Conservation (phyloP, 768 basidiomycete species). For the Auricularia sp. region DNA sequence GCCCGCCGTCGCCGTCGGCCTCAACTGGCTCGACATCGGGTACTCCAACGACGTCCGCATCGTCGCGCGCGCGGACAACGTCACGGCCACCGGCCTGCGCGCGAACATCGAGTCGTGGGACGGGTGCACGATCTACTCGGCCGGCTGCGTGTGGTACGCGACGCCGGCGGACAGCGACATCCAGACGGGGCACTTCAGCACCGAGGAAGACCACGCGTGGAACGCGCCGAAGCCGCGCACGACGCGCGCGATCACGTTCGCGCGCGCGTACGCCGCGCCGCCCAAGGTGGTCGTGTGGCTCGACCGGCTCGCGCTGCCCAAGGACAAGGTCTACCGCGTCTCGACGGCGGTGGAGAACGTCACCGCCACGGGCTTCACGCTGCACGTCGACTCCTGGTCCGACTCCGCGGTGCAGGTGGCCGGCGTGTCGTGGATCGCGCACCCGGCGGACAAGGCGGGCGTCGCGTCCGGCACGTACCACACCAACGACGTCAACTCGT, state of each 20-base stretch:
- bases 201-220: slow-evolving; percentile 8
- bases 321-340: slow-evolving; percentile 2
- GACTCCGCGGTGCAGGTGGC: slow-evolving; percentile 6
- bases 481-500: slow-evolving; percentile 5
- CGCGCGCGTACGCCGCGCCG: slow-evolving; percentile 4
- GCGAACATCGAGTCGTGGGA: slow-evolving; percentile 8
- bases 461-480: slow-evolving; percentile 4
- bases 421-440: slow-evolving; percentile 7
- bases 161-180: not conserved
- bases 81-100: slow-evolving; percentile 2
- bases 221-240: slow-evolving; percentile 5
- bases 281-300: slow-evolving; percentile 7
- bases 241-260: slow-evolving; percentile 5
- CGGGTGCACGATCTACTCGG: slow-evolving; percentile 2
- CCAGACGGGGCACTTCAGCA: slow-evolving; percentile 6
- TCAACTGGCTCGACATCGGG: slow-evolving; percentile 7
- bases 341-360: not conserved
- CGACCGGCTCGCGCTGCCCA: slow-evolving; percentile 1
- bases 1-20: slow-evolving; percentile 5
- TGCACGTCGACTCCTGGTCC: slow-evolving; percentile 10
- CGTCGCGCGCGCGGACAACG: not conserved
- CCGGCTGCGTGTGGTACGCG: not conserved
- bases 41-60: not conserved
- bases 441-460: slow-evolving; percentile 7
- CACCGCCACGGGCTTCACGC: slow-evolving; percentile 7